Evolutionary conservation across 768 basidiomycete species (phyloP).

Genomic region (Pholiota microspora): DNA sequence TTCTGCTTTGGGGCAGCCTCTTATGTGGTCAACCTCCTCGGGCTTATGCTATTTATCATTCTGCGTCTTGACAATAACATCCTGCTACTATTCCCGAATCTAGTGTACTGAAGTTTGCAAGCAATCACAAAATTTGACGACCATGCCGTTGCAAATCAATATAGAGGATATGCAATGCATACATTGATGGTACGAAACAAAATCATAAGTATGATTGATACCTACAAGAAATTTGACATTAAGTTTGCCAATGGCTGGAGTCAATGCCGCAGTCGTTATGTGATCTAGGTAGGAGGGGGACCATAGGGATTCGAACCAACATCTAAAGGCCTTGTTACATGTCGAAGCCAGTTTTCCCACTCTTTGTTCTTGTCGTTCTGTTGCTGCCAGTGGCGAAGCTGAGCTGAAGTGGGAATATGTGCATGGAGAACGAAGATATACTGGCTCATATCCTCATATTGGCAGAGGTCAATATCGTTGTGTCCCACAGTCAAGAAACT

Average conservation of each 20-base stretch:
- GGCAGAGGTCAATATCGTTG: slow-evolving; percentile 43
- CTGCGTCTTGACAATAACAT: too few species aligned
- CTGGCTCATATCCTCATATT: slow-evolving; percentile 40
- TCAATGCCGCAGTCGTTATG: not conserved
- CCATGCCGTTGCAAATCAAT: not conserved
- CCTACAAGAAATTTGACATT: too few species aligned
- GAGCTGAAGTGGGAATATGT: slow-evolving; percentile 47
- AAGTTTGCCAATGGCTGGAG: too few species aligned
- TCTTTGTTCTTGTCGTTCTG: slow-evolving; percentile 30
- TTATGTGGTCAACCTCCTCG: too few species aligned
- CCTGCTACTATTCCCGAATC: too few species aligned
- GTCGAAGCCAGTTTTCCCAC: slow-evolving; percentile 41
- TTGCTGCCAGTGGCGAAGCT: slow-evolving; percentile 34
- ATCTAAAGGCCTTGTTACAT: slow-evolving; percentile 31
- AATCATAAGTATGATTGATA: too few species aligned
- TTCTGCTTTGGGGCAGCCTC: too few species aligned
- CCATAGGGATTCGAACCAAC: slow-evolving; percentile 8
- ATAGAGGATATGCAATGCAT: not conserved
- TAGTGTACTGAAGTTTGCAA: too few species aligned
- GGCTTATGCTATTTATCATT: too few species aligned
- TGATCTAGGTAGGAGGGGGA: not conserved
- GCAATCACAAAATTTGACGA: not conserved
- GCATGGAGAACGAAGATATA: slow-evolving; percentile 45
- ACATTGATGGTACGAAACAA: too few species aligned
- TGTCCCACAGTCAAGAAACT: slow-evolving; percentile 36